Evolutionary conservation across 2,329 filamentous ascomycete genomes (phyloP).

Genomic region (Penicillium sp.): DNA sequence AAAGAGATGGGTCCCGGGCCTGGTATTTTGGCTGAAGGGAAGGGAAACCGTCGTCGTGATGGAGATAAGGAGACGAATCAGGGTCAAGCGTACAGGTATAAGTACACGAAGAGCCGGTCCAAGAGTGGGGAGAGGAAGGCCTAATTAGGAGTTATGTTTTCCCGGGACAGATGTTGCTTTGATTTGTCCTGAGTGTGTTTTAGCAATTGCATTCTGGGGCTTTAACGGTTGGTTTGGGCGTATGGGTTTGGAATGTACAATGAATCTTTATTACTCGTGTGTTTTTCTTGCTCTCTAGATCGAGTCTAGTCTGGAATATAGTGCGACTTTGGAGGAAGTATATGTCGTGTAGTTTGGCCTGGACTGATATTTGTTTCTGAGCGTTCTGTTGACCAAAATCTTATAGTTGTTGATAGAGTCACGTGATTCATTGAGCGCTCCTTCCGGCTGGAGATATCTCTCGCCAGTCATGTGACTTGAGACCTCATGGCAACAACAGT

Average conservation of each 20-base stretch:
- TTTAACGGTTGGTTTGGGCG: not conserved
- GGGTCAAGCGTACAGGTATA: slow-evolving; percentile 41
- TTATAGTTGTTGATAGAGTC: not conserved
- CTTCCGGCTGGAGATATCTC: not conserved
- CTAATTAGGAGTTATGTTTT: slow-evolving; percentile 3
- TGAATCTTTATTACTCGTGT: not conserved
- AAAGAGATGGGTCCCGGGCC: slow-evolving; percentile 36
- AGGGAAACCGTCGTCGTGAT: slow-evolving; percentile 25
- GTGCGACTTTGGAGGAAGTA: not conserved
- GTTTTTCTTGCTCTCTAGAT: not conserved
- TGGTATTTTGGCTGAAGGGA: slow-evolving; percentile 16
- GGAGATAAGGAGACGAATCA: slow-evolving; percentile 22
- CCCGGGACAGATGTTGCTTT: not conserved
- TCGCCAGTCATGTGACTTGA: not conserved
- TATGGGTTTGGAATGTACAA: not conserved
- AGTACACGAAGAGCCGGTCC: slow-evolving; percentile 29
- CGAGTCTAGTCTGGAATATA: not conserved
- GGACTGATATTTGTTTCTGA: not conserved
- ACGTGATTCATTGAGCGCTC: not conserved
- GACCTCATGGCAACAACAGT: not conserved
- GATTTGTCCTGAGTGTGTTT: not conserved
- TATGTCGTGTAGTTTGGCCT: not conserved
- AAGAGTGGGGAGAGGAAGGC: slow-evolving; percentile 15
- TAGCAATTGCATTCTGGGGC: not conserved
- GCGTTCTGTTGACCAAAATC: not conserved